phyloP scores from a whole-genome alignment of 2,329 filamentous ascomycete genomes.

The Aspergillus piperis region DNA sequence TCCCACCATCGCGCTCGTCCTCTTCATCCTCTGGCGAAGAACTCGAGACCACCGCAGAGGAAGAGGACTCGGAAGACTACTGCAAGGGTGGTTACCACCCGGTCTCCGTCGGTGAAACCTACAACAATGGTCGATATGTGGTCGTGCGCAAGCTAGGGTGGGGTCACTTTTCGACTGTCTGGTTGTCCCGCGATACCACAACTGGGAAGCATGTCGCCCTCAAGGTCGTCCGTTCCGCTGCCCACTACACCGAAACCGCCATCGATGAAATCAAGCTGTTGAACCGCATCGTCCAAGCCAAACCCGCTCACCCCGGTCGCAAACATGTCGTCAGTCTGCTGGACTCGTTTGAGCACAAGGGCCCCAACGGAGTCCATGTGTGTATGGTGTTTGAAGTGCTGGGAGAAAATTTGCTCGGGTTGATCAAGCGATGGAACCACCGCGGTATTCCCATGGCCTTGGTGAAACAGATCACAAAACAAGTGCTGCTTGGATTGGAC shows the following conservation, averaged over 20 bases:
- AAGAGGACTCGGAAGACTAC: constrained; percentile 98
- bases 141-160: constrained; percentile 95
- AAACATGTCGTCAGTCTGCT: constrained; percentile 94
- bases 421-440: constrained; percentile 99
- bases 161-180: constrained; percentile 99
- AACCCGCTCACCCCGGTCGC: constrained; percentile 89
- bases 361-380: constrained; percentile 92
- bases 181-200: constrained; percentile 77
- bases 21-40: constrained; percentile 79
- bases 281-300: constrained; percentile 94
- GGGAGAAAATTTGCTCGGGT: constrained; percentile 87
- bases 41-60: constrained; percentile 89
- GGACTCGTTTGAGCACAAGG: constrained; percentile 97
- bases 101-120: constrained; percentile 89
- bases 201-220: constrained; percentile 93
- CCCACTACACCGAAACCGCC: constrained; percentile 98
- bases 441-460: constrained; percentile 93
- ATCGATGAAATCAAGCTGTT: constrained; percentile 98
- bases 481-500: constrained; percentile 91
- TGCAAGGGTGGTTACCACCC: constrained; percentile 99
- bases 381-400: constrained; percentile 99
- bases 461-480: constrained; percentile 98
- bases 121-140: constrained; percentile 96
- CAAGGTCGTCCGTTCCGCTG: constrained; percentile 95
- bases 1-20: constrained; percentile 70